phyloP scores from a whole-genome alignment of 805 yeast genomes.

The Myxozyma kluyveri region DNA sequence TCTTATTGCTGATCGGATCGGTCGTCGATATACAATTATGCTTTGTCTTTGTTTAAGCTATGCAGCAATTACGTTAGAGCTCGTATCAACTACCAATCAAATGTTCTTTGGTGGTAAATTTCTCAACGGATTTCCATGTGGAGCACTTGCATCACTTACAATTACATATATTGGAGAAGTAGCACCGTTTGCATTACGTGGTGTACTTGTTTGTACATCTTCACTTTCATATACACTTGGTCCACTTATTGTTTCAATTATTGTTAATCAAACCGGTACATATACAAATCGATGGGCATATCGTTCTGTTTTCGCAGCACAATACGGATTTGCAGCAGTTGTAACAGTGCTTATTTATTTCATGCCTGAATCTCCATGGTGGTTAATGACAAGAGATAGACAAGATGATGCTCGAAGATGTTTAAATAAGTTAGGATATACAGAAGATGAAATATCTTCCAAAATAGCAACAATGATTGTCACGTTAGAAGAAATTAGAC shows the following conservation, averaged over 20 bases:
- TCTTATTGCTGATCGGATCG: slow-evolving; percentile 2
- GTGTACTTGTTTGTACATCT: slow-evolving; percentile 43
- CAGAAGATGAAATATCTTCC: slow-evolving; percentile 36
- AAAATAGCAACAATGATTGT: slow-evolving; percentile 40
- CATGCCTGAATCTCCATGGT: slow-evolving; percentile 52
- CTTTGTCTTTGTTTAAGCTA: slow-evolving; percentile 36
- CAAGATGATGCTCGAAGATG: slow-evolving; percentile 39
- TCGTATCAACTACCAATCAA: slow-evolving; percentile 41
- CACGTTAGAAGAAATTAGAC: slow-evolving; percentile 36
- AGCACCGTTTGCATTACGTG: slow-evolving; percentile 44
- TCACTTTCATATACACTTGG: slow-evolving; percentile 45
- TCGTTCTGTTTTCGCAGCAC: slow-evolving; percentile 41
- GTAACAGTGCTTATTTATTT: slow-evolving; percentile 16
- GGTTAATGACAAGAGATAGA: slow-evolving; percentile 42
- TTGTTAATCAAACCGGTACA: slow-evolving; percentile 31
- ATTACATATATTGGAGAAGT: slow-evolving; percentile 47
- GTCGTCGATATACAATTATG: slow-evolving; percentile 38
- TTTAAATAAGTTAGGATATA: slow-evolving; percentile 14
- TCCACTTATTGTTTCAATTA: slow-evolving; percentile 44
- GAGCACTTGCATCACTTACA: slow-evolving; percentile 44
- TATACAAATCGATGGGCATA: slow-evolving; percentile 36
- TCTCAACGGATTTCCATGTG: slow-evolving; percentile 46
- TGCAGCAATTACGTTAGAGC: slow-evolving; percentile 44
- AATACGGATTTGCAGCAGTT: slow-evolving; percentile 27
- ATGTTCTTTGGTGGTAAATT: slow-evolving; percentile 46